phyloP scores from a whole-genome alignment of 495 filamentous ascomycete genomes.

The Achaetomiella virescens region DNA sequence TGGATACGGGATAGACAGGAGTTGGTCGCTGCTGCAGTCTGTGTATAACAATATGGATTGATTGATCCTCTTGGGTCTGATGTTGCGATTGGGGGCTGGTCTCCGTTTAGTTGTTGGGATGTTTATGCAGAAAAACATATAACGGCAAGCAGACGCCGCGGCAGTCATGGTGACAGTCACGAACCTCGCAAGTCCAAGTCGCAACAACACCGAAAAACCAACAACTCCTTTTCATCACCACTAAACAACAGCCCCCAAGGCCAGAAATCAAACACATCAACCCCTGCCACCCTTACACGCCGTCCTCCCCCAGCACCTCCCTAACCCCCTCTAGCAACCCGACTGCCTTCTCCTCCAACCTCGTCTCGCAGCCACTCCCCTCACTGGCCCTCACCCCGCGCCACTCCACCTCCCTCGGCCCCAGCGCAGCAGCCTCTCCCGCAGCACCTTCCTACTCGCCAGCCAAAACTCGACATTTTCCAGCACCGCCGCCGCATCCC shows the following conservation, averaged over 20 bases:
- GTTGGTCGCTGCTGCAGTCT: too few relatives aligned
- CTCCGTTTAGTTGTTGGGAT: not conserved
- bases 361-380: conserved; percentile 44
- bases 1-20: not conserved
- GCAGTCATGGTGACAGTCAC: not conserved
- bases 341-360: conserved; percentile 68
- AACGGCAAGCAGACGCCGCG: not conserved
- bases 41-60: not conserved
- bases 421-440: conserved; percentile 63
- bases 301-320: conserved; percentile 40
- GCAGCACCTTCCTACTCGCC: conserved; percentile 51
- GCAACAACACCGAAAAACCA: not conserved
- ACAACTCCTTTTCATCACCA: not conserved
- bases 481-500: conserved; percentile 61
- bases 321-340: conserved; percentile 52
- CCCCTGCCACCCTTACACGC: conserved; percentile 21
- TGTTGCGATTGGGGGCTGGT: not conserved
- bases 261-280: not conserved
- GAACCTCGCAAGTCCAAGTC: not conserved
- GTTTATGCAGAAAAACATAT: too few relatives aligned
- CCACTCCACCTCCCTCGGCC: conserved; percentile 62
- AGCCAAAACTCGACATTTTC: conserved; percentile 78
- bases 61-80: not conserved
- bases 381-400: conserved; percentile 35
- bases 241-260: not conserved